A percentile compares a stretch with the other conserved stretches of the same genome.
These are phyloP conservation scores for Neolentinus lepideus DNA, from an alignment of 1,284 basidiomycete species.

Conservation along the genomic window DNA sequence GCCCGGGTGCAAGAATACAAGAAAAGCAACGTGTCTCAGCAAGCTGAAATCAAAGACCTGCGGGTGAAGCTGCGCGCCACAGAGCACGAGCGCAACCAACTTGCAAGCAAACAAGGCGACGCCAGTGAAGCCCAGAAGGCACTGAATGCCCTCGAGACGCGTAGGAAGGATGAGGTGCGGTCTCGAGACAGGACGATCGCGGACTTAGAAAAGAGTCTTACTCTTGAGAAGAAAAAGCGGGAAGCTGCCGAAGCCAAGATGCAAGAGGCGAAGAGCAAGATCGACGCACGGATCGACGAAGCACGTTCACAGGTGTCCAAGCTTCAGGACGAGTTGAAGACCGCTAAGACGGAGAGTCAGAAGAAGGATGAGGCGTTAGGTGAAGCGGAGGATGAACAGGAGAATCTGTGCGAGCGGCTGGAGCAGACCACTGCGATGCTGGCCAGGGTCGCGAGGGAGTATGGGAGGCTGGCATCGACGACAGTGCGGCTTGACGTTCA, in stretches of 20 bases:
- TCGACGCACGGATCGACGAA: constrained; percentile 32
- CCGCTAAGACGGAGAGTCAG: constrained; percentile 9
- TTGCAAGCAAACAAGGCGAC: constrained; percentile 45
- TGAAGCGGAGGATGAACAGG: constrained; percentile 28
- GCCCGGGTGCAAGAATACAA: constrained; percentile 50
- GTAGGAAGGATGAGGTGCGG: constrained; percentile 42
- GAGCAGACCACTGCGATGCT: constrained; percentile 40
- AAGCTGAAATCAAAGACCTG: constrained; percentile 56
- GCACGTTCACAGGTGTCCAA: constrained; percentile 16
- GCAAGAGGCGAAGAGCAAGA: constrained; percentile 34
- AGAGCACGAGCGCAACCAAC: constrained; percentile 51
- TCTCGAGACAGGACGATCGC: constrained; percentile 46
- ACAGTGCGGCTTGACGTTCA: constrained; percentile 36
- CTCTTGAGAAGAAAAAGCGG: constrained; percentile 41
- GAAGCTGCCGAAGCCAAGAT: constrained; percentile 37
- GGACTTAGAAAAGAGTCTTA: constrained; percentile 48
- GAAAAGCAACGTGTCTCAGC: constrained; percentile 38
- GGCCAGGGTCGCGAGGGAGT: constrained; percentile 44
- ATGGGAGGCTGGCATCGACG: constrained; percentile 47
- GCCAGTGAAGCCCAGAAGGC: constrained; percentile 44
- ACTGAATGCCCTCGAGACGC: constrained; percentile 39
- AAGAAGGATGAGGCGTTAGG: constrained; percentile 11
- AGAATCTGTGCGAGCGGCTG: constrained; percentile 39
- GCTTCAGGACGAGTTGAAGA: constrained; percentile 15
- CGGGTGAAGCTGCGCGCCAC: constrained; percentile 48